phyloP scores from a whole-genome alignment of 805 yeast genomes.

The Candida insectorum region DNA sequence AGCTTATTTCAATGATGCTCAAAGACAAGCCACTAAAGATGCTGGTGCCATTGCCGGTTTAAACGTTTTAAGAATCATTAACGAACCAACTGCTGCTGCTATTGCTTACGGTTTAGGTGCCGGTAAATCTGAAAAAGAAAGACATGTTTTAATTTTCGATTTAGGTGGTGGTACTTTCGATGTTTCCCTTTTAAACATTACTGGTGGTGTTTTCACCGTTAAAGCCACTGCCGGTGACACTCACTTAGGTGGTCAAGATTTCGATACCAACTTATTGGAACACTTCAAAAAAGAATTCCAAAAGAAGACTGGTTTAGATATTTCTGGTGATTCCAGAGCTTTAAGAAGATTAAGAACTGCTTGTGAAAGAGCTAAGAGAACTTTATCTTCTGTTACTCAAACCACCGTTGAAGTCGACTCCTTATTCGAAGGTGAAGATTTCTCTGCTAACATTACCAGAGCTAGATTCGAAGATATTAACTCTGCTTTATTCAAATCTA shows the following conservation, averaged over 20 bases:
- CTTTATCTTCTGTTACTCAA: conserved; percentile 47
- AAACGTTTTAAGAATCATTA: conserved; percentile 46
- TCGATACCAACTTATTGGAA: conserved; percentile 49
- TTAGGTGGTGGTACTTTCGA: conserved; percentile 98
- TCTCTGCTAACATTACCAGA: conserved; percentile 48
- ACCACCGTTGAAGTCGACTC: conserved; percentile 50
- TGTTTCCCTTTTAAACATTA: conserved; percentile 87
- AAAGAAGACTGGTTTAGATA: conserved; percentile 45
- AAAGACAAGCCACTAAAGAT: conserved; percentile 51
- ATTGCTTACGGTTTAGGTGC: conserved; percentile 93
- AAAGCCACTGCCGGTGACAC: conserved; percentile 76
- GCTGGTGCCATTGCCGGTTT: conserved; percentile 52
- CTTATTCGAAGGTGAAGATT: conserved; percentile 48
- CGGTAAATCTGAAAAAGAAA: conserved; percentile 53
- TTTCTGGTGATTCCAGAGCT: conserved; percentile 47
- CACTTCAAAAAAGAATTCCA: conserved; percentile 45
- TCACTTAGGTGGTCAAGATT: conserved; percentile 52
- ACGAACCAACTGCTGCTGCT: conserved; percentile 85
- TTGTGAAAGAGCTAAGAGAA: conserved; percentile 52
- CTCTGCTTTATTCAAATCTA: conserved; percentile 48
- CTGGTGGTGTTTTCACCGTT: conserved; percentile 95
- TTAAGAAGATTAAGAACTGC: conserved; percentile 51
- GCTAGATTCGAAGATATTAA: conserved; percentile 50
- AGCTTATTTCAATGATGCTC: conserved; percentile 50
- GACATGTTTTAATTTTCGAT: conserved; percentile 85